Evolutionary conservation across 305 asterid species (phyloP).

Genomic region (Fraxinus sp.): DNA sequence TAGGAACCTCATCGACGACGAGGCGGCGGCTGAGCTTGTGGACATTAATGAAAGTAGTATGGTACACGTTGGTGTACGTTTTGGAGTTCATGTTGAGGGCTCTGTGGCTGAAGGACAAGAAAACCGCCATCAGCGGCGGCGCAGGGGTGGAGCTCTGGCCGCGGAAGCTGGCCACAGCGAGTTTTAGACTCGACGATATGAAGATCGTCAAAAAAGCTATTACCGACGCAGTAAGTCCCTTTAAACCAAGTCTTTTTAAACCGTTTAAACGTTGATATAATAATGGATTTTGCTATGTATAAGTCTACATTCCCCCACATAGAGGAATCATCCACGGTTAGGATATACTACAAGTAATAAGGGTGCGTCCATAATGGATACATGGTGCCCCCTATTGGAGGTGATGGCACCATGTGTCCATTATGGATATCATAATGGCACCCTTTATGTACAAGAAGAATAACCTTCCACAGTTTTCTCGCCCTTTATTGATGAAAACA

Average conservation of each 20-base stretch:
- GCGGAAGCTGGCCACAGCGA: conserved; percentile 68
- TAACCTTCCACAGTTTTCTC: too few species aligned
- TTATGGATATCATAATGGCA: too few species aligned
- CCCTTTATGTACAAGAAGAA: too few species aligned
- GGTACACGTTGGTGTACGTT: conserved; percentile 53
- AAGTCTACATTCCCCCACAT: too few species aligned
- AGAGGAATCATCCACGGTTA: too few species aligned
- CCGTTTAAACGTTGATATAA: background rate
- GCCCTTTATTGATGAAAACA: background rate
- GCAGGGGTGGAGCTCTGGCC: conserved; percentile 94
- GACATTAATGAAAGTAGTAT: conserved; percentile 38
- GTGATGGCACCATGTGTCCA: too few species aligned
- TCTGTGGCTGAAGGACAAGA: conserved; percentile 56
- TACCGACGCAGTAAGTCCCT: conserved; percentile 45
- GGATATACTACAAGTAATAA: too few species aligned
- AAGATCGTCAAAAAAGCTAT: conserved; percentile 61
- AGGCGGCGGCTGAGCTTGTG: conserved; percentile 32
- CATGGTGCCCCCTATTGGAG: too few species aligned
- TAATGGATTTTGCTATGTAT: too few species aligned
- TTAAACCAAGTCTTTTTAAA: conserved; percentile 1
- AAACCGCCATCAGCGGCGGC: conserved; percentile 76
- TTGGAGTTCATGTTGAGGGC: conserved; percentile 46
- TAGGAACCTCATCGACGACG: conserved; percentile 28
- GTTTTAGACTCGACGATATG: conserved; percentile 70
- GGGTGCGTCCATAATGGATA: too few species aligned